Evolutionary conservation across 306 rosid species (phyloP).

Genomic region (Bauhinia variegata): DNA sequence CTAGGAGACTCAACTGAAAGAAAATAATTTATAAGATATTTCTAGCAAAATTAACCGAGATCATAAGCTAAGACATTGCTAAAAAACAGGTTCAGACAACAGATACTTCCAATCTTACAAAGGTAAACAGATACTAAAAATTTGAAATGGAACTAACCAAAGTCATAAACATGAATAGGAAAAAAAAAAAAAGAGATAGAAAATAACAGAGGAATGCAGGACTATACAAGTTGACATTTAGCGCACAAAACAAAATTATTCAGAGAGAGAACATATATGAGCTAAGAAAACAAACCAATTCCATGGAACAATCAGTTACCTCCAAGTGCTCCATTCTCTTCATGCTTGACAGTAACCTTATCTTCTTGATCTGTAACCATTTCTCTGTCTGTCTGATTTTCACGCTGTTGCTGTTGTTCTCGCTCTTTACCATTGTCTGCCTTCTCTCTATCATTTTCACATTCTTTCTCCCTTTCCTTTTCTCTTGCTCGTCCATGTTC

Average conservation of each 20-base stretch:
- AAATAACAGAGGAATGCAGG: slow-evolving; percentile 13
- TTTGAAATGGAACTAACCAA: background rate
- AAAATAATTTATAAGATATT: background rate
- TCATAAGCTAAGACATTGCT: background rate
- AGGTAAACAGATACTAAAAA: background rate
- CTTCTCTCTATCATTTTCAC: slow-evolving; percentile 66
- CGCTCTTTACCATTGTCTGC: slow-evolving; percentile 63
- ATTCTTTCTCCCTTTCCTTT: slow-evolving; percentile 70
- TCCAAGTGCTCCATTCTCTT: slow-evolving; percentile 40
- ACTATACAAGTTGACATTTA: slow-evolving; percentile 8
- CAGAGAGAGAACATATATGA: background rate
- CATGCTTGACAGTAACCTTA: slow-evolving; percentile 37
- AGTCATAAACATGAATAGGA: background rate
- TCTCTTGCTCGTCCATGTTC: slow-evolving; percentile 69
- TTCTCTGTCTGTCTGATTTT: slow-evolving; percentile 32
- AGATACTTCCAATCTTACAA: slow-evolving; percentile 17
- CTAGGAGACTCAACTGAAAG: background rate
- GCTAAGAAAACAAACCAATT: slow-evolving; percentile 3
- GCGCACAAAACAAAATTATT: background rate
- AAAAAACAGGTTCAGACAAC: background rate
- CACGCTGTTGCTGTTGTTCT: slow-evolving; percentile 53
- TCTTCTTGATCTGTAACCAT: slow-evolving; percentile 40
- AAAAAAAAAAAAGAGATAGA: too few relatives aligned
- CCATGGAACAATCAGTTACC: slow-evolving; percentile 31
- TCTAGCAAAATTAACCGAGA: slow-evolving; percentile 2